Conservation (phyloP, 306 rosid species). For the Glycine soja region DNA sequence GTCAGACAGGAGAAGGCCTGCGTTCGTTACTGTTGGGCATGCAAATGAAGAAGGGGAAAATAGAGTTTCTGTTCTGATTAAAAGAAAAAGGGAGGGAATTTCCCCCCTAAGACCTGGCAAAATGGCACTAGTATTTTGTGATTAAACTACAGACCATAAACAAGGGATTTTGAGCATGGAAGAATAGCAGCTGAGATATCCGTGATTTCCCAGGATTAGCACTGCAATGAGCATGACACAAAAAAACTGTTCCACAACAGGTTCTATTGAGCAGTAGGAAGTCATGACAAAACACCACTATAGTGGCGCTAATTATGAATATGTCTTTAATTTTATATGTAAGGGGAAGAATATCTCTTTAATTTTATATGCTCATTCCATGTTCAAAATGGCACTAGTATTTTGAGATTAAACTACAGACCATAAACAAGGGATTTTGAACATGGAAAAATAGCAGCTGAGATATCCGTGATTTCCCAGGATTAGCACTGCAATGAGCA, state of each 20-base stretch:
- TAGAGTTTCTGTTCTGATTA: background rate
- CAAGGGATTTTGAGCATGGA: background rate
- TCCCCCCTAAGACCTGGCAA: too few species aligned
- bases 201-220: background rate
- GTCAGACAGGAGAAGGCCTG: too few species aligned
- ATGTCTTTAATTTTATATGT: too few species aligned
- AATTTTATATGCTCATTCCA: too few species aligned
- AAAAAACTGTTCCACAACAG: background rate
- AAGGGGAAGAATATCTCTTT: too few species aligned
- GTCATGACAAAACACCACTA: background rate
- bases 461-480: background rate
- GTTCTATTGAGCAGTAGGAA: background rate
- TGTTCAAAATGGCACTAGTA: too few species aligned
- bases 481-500: background rate
- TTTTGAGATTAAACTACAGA: too few species aligned
- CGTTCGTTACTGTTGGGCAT: too few species aligned
- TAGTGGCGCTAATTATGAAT: background rate
- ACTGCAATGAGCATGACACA: background rate
- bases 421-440: background rate
- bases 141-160: too few species aligned
- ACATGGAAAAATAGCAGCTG: background rate
- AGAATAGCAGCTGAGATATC: background rate
- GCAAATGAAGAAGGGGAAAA: too few species aligned
- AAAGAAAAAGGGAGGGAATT: background rate
- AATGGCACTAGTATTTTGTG: too few species aligned